A percentile compares a stretch with the other conserved stretches of the same genome.
These are phyloP conservation scores for Macrophomina phaseolina DNA, from an alignment of 2,329 filamentous ascomycete species.

Conservation along the genomic window DNA sequence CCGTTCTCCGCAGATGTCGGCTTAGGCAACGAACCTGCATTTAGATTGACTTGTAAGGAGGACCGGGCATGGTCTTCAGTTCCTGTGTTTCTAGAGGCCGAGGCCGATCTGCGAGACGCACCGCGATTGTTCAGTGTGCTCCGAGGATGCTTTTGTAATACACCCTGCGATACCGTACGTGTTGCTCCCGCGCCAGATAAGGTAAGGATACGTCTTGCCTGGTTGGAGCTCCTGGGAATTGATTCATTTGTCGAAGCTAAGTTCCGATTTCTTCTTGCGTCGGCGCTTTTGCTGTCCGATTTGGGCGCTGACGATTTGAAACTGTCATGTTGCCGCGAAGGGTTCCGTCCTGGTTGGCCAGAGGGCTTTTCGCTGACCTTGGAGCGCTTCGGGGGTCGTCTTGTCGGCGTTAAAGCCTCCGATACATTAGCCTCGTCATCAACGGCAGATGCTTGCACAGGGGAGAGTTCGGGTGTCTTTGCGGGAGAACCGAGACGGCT, in stretches of 20 bases:
- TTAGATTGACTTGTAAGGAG: background rate
- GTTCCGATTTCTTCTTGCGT: background rate
- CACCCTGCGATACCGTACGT: too few relatives aligned
- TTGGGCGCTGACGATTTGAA: background rate
- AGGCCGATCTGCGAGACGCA: background rate
- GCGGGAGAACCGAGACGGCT: conserved; percentile 10
- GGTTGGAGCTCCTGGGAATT: too few relatives aligned
- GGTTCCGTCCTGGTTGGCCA: background rate
- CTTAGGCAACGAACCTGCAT: background rate
- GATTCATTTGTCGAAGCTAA: background rate
- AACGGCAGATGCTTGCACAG: background rate
- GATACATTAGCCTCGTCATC: background rate
- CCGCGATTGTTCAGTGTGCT: too few relatives aligned
- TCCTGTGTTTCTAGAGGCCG: background rate
- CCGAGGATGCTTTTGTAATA: too few relatives aligned
- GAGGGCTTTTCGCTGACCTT: background rate
- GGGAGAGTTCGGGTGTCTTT: conserved; percentile 1
- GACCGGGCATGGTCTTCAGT: background rate
- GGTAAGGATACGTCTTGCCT: too few relatives aligned
- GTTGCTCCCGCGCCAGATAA: too few relatives aligned
- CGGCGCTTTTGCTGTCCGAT: background rate
- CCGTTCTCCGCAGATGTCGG: background rate
- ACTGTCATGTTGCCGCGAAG: background rate
- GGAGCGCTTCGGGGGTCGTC: background rate
- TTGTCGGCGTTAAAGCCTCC: conserved; percentile 6